phyloP scores from a whole-genome alignment of 495 filamentous ascomycete genomes.

The Podospora pseudocomata region DNA sequence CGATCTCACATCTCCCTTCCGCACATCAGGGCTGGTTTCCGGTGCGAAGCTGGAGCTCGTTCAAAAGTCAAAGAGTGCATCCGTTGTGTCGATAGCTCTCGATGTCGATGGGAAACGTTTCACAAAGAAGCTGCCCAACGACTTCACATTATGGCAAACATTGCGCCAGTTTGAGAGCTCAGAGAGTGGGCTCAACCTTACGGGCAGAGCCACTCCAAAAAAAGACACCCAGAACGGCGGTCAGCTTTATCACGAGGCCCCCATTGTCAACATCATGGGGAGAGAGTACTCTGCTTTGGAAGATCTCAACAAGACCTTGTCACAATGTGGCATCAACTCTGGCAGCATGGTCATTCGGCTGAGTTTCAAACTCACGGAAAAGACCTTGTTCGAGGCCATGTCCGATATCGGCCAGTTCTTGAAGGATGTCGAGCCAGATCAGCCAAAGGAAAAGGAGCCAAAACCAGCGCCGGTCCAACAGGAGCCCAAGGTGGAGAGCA shows the following conservation, averaged over 20 bases:
- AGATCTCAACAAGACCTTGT: slow-evolving; percentile 82
- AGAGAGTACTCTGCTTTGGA: slow-evolving; percentile 69
- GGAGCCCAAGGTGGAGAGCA: slow-evolving; percentile 22
- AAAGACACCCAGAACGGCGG: slow-evolving; percentile 54
- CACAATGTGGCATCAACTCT: slow-evolving; percentile 80
- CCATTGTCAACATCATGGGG: slow-evolving; percentile 75
- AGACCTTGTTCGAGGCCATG: slow-evolving; percentile 83
- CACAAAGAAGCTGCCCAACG: slow-evolving; percentile 76
- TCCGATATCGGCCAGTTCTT: slow-evolving; percentile 71
- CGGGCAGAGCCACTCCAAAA: slow-evolving; percentile 65
- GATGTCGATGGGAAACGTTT: slow-evolving; percentile 73
- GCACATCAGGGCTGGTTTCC: slow-evolving; percentile 78
- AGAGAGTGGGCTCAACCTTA: slow-evolving; percentile 66
- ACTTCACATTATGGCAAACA: slow-evolving; percentile 80
- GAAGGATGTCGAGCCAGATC: slow-evolving; percentile 38
- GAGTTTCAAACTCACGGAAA: slow-evolving; percentile 67
- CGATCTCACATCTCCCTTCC: slow-evolving; percentile 77
- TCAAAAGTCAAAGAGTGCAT: slow-evolving; percentile 73
- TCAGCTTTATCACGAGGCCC: slow-evolving; percentile 79
- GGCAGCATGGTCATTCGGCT: slow-evolving; percentile 76
- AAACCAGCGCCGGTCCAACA: slow-evolving; percentile 15
- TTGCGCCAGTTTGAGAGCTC: slow-evolving; percentile 82
- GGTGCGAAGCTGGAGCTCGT: slow-evolving; percentile 93
- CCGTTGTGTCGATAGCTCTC: slow-evolving; percentile 78
- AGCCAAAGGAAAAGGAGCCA: slow-evolving; percentile 17